Evolutionary conservation across 768 basidiomycete species (phyloP), one percentile per base, ranked within the genome.

Genomic region (Gloeopeniophorella convolvens): DNA sequence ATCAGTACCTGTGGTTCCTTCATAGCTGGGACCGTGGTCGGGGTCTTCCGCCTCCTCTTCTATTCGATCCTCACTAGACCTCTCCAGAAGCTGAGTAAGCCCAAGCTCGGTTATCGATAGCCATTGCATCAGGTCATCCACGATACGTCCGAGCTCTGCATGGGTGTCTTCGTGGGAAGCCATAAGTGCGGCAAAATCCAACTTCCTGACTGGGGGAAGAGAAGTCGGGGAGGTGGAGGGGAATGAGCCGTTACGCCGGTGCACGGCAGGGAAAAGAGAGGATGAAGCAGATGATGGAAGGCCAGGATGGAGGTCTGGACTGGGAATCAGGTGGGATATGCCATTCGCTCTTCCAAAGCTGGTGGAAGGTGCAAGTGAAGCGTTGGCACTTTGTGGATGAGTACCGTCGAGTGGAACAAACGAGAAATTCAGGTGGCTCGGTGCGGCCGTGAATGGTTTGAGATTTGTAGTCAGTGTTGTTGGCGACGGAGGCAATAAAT

Each of bases 51-150:
- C 75, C 61, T 87, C 84, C 62, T 85, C 83, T 55, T 77, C 77
- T 52, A 84, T 85, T 21, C 73, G 73, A 56, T 79, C 71, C 31
- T 70, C 70, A 13, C 66, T 64, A 1, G 72, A 62, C 37, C 70
- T 70, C 33, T 83, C 83, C 34, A 94, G 67, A 56, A 93, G 72
- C 21, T 72, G 75, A 27, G 72, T 74, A 40, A 97, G 68, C 0
- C 91, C 92, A 10, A 64, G 67, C 60, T 91, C 87, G 1, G 94
- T 76, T 0, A 82, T 72, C 4, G 76, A 74, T 49, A 97, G 65
- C 89, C 89, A 94, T 55, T 77, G 72, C 2, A 76, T 73, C 30
- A 97, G 75, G 60, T 86, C 81, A 37, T 84, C 83, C 9, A 95
- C 78, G 3, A 83, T 85, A 36, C 72, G 67, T 36, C 80, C 81